Conservation (phyloP, 2,329 filamentous ascomycete species). For the Fusarium veterinarium region DNA sequence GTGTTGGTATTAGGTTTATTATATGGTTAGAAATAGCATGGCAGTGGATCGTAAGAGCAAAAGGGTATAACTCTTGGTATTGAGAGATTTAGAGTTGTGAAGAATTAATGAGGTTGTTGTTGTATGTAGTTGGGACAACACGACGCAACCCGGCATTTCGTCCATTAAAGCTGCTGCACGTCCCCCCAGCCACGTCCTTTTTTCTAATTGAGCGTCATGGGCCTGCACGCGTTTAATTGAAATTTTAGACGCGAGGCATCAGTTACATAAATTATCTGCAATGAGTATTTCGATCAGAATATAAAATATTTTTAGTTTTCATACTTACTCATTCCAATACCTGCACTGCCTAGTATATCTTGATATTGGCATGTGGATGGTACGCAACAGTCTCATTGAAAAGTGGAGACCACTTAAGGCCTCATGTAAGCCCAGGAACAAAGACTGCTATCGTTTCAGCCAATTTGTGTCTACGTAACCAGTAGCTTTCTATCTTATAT, state of each 20-base stretch:
- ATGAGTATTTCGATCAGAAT: not conserved
- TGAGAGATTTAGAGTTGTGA: not conserved
- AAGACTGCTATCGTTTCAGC: not conserved
- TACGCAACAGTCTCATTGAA: not conserved
- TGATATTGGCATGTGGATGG: not conserved
- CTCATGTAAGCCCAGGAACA: not conserved
- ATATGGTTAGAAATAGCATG: conserved; percentile 1
- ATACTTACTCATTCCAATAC: not conserved
- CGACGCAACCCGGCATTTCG: not conserved
- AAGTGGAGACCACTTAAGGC: not conserved
- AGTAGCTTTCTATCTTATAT: not conserved
- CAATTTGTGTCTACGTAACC: not conserved
- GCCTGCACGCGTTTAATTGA: conserved; percentile 5
- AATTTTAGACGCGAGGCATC: not conserved
- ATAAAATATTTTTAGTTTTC: not conserved
- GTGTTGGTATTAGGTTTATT: not conserved
- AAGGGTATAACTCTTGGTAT: not conserved
- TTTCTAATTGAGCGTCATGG: conserved; percentile 16
- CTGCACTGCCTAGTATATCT: not conserved
- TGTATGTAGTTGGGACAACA: conserved; percentile 10
- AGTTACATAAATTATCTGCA: not conserved
- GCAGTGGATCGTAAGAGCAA: not conserved
- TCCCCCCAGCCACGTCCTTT: conserved; percentile 33
- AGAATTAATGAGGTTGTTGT: not conserved
- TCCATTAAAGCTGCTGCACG: conserved; percentile 27